Evolutionary conservation across 495 filamentous ascomycete species (phyloP), one percentile per base, ranked within the genome.

Genomic region (Aspergillus coremiiformis): DNA sequence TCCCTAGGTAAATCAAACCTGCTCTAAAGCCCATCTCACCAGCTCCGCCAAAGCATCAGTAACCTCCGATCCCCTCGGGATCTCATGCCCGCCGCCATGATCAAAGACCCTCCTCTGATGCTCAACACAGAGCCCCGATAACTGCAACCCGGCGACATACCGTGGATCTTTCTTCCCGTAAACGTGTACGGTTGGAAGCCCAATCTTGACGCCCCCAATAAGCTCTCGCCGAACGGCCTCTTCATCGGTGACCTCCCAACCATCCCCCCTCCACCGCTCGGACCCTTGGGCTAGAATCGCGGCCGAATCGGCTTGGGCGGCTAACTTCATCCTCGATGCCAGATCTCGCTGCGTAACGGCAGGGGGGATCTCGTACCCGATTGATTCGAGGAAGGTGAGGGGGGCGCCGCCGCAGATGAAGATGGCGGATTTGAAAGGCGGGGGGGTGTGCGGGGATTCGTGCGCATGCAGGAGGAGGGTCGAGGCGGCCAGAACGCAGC

Each of bases 361-460:
- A 0, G 33, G 1, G 1, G 48, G 19, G n/a, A 56, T n/a, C 5
- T n/a, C 5, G 1, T 51, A 39, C 15, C 48, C 47, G 32, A 51
- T 12, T n/a, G 43, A 26, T 19, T 41, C 23, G 1, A 56, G 53
- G 0, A 46, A 39, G 3, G 15, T 21, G 5, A 56, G 47, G 1
- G 53, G 53, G 0, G 46, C 17, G 0, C 53, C 53, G 33, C 53
- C 53, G 43, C 53, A 56, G 23, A 56, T 56, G 43, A 56, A 56
- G 10, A 56, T 51, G 10, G 77, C 82, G 1, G 74, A 72, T 55
- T 76, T 76, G 69, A 85, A 85, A 0, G 77, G 79, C 1, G 75
- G 70, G 0, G 68, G 67, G 5, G 55, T 27, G 21, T 61, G 39
- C 0, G 66, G 70, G 1, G 55, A 55, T 32, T 74, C 66, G 21